Conservation (phyloP, 495 filamentous ascomycete species). For the Penicillium manginii region DNA sequence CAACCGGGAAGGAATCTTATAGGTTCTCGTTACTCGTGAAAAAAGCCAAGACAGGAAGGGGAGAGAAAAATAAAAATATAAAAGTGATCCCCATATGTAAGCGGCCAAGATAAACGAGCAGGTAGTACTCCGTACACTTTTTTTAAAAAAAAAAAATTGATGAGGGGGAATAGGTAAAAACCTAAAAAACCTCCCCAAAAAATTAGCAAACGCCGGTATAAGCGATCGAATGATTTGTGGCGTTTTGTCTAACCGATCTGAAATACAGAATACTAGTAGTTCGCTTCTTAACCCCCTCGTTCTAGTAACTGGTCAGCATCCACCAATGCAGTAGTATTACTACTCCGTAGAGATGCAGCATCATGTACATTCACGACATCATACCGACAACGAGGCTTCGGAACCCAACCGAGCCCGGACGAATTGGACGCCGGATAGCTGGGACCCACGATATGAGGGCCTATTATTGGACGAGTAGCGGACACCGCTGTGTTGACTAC, state of each 20-base stretch:
- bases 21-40: not conserved
- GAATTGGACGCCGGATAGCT: constrained; percentile 21
- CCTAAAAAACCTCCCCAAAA: not conserved
- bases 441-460: constrained; percentile 11
- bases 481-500: not conserved
- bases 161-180: not conserved
- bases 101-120: not conserved
- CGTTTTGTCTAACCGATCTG: not conserved
- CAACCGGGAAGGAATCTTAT: not conserved
- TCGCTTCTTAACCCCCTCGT: too few species aligned
- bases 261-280: not conserved
- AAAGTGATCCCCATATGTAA: not conserved
- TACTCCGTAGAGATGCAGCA: not conserved
- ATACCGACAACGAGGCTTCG: constrained; percentile 15
- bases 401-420: constrained; percentile 26
- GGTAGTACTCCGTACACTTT: not conserved
- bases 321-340: too few species aligned
- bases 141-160: too few species aligned
- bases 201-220: not conserved
- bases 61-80: not conserved
- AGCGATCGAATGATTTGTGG: not conserved
- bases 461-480: constrained; percentile 8
- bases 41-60: constrained; percentile 4
- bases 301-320: too few species aligned
- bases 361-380: constrained; percentile 10